Evolutionary conservation across 2,329 filamentous ascomycete genomes (phyloP).

Genomic region (Lachnum nothofagi): DNA sequence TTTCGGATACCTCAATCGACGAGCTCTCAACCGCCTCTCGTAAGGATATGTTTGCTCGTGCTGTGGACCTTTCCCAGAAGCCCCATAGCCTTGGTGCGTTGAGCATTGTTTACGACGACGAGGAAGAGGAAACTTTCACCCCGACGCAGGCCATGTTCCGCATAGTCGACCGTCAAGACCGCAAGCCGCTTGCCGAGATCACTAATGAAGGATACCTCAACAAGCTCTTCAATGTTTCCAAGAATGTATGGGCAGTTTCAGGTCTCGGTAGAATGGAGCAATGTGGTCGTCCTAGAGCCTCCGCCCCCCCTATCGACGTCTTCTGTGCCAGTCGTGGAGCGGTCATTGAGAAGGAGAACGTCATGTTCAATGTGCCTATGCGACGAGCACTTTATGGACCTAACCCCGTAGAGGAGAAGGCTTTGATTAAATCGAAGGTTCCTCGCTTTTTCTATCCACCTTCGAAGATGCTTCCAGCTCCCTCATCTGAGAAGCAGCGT

Average conservation of each 20-base stretch:
- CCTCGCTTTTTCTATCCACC: constrained; percentile 61
- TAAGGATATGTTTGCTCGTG: constrained; percentile 67
- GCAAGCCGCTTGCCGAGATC: constrained; percentile 61
- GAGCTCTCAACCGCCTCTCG: constrained; percentile 69
- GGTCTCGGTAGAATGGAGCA: constrained; percentile 77
- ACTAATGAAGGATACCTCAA: constrained; percentile 67
- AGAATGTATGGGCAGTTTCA: constrained; percentile 57
- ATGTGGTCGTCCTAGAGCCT: constrained; percentile 70
- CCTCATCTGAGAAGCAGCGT: constrained; percentile 73
- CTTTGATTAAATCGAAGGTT: constrained; percentile 68
- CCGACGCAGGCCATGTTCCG: constrained; percentile 77
- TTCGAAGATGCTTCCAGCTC: constrained; percentile 64
- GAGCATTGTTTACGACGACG: constrained; percentile 65
- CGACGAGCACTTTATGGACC: constrained; percentile 71
- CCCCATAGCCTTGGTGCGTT: constrained; percentile 60
- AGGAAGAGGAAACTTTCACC: constrained; percentile 55
- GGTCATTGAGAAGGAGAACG: constrained; percentile 61
- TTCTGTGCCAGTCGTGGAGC: constrained; percentile 64
- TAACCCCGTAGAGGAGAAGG: constrained; percentile 60
- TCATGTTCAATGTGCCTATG: constrained; percentile 72
- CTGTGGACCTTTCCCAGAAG: constrained; percentile 53
- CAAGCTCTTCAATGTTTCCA: constrained; percentile 74
- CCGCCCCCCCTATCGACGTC: constrained; percentile 81
- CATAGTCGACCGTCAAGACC: constrained; percentile 66
- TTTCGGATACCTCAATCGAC: constrained; percentile 68